phyloP scores from a whole-genome alignment of 345 rosid species.

The Alliaria petiolata region DNA sequence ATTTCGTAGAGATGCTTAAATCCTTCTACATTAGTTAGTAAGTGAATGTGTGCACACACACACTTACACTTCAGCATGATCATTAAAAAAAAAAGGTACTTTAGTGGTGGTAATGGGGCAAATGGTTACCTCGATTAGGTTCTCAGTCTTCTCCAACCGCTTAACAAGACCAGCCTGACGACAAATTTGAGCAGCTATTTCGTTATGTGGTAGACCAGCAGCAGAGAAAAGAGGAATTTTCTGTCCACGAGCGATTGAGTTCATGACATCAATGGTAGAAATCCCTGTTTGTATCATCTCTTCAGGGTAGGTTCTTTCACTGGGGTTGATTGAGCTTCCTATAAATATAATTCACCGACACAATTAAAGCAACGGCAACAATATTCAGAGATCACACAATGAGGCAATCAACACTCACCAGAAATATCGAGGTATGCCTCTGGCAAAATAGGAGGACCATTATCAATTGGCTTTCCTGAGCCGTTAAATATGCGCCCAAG shows the following conservation, averaged over 20 bases:
- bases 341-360: not conserved
- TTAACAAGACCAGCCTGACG: slow-evolving; percentile 99
- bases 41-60: not conserved
- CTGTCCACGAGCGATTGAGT: slow-evolving; percentile 98
- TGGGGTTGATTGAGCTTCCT: slow-evolving; percentile 99
- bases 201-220: slow-evolving; percentile 99
- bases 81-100: not conserved
- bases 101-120: not conserved
- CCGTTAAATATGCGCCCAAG: slow-evolving; percentile 99
- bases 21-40: not conserved
- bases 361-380: not conserved
- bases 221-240: slow-evolving; percentile 99
- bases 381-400: not conserved
- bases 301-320: slow-evolving; percentile 99
- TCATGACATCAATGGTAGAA: slow-evolving; percentile 99
- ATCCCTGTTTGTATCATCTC: slow-evolving; percentile 99
- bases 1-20: not conserved
- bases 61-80: not conserved
- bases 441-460: slow-evolving; percentile 95
- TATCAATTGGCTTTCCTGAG: slow-evolving; percentile 98
- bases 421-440: slow-evolving; percentile 98
- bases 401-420: slow-evolving; percentile 39
- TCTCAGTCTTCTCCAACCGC: slow-evolving; percentile 82
- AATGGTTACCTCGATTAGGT: slow-evolving; percentile 66
- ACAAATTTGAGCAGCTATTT: slow-evolving; percentile 99